These are phyloP conservation scores for Aspergillus aculeatinus DNA, from an alignment of 2,329 filamentous ascomycete genomes.

Conservation along the genomic window DNA sequence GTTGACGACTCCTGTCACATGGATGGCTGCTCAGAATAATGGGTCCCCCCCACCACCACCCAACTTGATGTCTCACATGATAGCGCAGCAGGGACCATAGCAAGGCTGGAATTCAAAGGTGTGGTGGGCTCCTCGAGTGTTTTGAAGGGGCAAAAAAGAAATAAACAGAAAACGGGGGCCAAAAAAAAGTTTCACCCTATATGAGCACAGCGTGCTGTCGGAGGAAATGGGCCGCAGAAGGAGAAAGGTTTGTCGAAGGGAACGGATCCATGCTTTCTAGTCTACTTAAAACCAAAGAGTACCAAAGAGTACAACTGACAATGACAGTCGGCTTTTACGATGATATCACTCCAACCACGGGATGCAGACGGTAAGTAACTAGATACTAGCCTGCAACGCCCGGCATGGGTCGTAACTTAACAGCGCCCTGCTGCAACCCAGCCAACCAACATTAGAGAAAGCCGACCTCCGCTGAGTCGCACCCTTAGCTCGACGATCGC, in stretches of 20 bases:
- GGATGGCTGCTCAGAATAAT: conserved; percentile 7
- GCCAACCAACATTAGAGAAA: neutral
- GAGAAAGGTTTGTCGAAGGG: neutral
- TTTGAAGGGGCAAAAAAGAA: neutral
- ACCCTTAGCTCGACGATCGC: conserved; percentile 2
- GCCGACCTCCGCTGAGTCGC: neutral
- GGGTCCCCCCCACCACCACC: neutral
- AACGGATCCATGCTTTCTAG: neutral
- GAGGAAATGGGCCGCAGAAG: neutral
- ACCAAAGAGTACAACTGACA: neutral
- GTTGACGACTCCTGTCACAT: conserved; percentile 12
- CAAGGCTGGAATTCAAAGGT: conserved; percentile 6
- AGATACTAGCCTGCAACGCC: conserved; percentile 6
- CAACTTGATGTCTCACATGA: conserved; percentile 12
- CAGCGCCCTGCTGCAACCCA: conserved; percentile 1
- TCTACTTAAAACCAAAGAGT: neutral
- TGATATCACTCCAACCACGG: neutral
- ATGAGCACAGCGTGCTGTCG: neutral
- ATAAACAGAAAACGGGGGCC: neutral
- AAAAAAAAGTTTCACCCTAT: neutral
- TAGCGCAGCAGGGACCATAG: conserved; percentile 6
- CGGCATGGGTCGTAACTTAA: conserved; percentile 2
- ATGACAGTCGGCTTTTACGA: neutral
- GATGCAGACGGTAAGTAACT: neutral
- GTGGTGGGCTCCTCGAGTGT: neutral